Evolutionary conservation across 2,329 filamentous ascomycete genomes (phyloP), one percentile per base, ranked within the genome.

Genomic region (Monilinia polystroma): DNA sequence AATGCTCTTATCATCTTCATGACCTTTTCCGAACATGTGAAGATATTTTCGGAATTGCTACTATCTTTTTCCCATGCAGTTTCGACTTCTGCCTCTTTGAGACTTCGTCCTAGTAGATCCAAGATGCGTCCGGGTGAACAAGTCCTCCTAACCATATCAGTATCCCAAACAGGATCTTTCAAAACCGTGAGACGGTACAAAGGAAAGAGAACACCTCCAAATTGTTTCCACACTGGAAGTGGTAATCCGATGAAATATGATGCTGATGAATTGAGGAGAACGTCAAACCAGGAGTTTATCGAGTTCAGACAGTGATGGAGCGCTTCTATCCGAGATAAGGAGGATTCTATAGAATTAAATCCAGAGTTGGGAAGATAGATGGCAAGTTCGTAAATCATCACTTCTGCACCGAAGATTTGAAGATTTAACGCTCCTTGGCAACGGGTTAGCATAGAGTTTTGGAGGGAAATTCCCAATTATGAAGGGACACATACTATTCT

Each of bases 21-120:
- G 2, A 63, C 35, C 49, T 63, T 63, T 54, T 63, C 59, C 11
- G 59, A 60, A 51, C 58, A 60, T 1, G 58, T 60, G 29, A 60
- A 60, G 32, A 60, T 60, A 2, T 23, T 60, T 51, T 60, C 58
- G 8, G 32, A 49, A 60, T 60, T 38, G 12, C 32, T 54, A 43
- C 23, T 11, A 18, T 51, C 32, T 14, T 38, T 52, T 29, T 54
- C 59, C 47, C 59, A 63, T 20, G 49, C 59, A 10, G 47, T 49
- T 29, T 63, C 59, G 10, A 35, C 35, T 43, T 63, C 59, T 16
- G 47, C 49, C 4, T 41, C 47, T 20, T 20, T 54, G 2, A 54
- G 26, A 14, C 20, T 63, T n/a, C 53, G 47, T 32, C 47, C 59
- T 23, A 63, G 4, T 8, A 20, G 6, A 54, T 63, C 59, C 23